Conservation (phyloP, 2,329 filamentous ascomycete genomes). For the Xylariaceae sp. region DNA sequence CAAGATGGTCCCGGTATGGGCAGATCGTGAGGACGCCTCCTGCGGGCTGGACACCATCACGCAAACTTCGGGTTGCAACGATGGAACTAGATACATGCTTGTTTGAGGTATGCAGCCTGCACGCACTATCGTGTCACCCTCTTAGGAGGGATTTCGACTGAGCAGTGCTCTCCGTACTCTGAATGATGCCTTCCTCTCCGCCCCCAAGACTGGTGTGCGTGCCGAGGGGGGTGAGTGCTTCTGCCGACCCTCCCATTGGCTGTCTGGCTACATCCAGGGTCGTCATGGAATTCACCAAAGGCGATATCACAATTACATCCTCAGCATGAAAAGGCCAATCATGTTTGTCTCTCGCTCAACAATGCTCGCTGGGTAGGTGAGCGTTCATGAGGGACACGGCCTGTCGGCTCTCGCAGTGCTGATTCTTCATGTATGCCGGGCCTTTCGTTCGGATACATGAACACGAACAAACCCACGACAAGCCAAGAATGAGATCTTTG, state of each 20-base stretch:
- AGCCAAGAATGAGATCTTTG: neutral
- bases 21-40: slow-evolving; percentile 18
- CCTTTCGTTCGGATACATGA: slow-evolving; percentile 5
- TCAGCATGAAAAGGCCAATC: slow-evolving; percentile 25
- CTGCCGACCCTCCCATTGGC: slow-evolving; percentile 22
- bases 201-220: slow-evolving; percentile 6
- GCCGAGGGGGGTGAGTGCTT: slow-evolving; percentile 12
- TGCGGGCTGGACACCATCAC: slow-evolving; percentile 17
- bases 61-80: slow-evolving; percentile 17
- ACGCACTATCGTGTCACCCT: slow-evolving; percentile 18
- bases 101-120: slow-evolving; percentile 16
- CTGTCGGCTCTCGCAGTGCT: slow-evolving; percentile 18
- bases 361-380: neutral
- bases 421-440: slow-evolving; percentile 9
- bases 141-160: slow-evolving; percentile 9
- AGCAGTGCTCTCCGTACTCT: slow-evolving; percentile 1
- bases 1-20: slow-evolving; percentile 20
- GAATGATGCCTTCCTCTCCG: slow-evolving; percentile 14
- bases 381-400: slow-evolving; percentile 7
- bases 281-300: slow-evolving; percentile 26
- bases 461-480: slow-evolving; percentile 1
- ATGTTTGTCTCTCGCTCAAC: slow-evolving; percentile 11
- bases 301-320: slow-evolving; percentile 29
- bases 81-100: slow-evolving; percentile 16
- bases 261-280: slow-evolving; percentile 20